Evolutionary conservation across 139 green algal genomes (phyloP), one percentile per base, ranked within the genome.

Genomic region (Raphidocelis subcapitata): DNA sequence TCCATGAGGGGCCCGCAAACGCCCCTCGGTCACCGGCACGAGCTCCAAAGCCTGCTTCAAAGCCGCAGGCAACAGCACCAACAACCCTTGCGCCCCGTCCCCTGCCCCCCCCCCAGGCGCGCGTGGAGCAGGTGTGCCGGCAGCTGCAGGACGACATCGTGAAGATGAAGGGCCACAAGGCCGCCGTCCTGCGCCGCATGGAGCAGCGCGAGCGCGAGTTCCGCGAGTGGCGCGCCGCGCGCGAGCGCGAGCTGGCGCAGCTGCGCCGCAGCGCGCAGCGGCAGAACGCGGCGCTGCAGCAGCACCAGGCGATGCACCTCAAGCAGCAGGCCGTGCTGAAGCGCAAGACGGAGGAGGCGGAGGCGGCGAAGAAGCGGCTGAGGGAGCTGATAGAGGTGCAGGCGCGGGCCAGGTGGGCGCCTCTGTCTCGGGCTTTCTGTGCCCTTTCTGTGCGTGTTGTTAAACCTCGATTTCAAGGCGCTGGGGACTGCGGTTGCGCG

Each of bases 291-390:
- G 87, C 80, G 47, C 69, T 94, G 73, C 83, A 90, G 67, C 80
- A 81, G 69, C 72, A 93, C 77, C 79, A 92, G 76, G 84, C 86
- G 3, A 73, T 76, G 65, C 77, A 93, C 57, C 69, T 65, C 44
- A 93, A 92, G 85, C 92, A 98, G 80, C 84, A 91, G 70, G 89
- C 88, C 14, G 93, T 98, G 69, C 77, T 98, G 59, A 87, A 94
- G 61, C 85, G 94, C 55, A 98, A 98, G 87, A 96, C 89, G 36
- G 85, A 95, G 67, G 94, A 98, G 60, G 92, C 90, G 10, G 93
- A 90, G 36, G 88, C 86, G 5, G 91, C 92, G 0, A 82, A 84
- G 32, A 89, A 88, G 74, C 83, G 87, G 56, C 66, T 89, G 28
- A 75, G 79, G 44, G 82, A 87, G 29, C 66, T 87, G 70, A 74